A percentile compares a stretch with the other conserved stretches of the same genome.
These are phyloP conservation scores for Penicillium dipodomyicola DNA, from an alignment of 495 filamentous ascomycete species.

Conservation along the genomic window DNA sequence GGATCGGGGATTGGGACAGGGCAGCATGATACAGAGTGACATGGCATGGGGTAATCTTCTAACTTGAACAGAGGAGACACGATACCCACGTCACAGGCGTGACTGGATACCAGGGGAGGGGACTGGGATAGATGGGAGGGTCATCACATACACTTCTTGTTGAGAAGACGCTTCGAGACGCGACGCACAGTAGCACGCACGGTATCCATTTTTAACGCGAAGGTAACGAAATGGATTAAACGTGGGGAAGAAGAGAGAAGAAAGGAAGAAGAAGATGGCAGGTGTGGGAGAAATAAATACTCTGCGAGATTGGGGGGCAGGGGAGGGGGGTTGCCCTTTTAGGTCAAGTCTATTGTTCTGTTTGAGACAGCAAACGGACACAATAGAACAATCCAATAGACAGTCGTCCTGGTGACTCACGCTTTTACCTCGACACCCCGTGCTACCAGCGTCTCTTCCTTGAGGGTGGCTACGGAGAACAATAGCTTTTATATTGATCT, in stretches of 20 bases:
- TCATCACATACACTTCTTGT: slow-evolving; percentile 4
- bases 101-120: neutral
- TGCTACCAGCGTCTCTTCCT: neutral
- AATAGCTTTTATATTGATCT: neutral
- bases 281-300: neutral
- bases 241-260: slow-evolving; percentile 3
- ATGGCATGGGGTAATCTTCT: neutral
- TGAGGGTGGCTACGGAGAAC: neutral
- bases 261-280: slow-evolving; percentile 1
- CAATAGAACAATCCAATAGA: neutral
- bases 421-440: neutral
- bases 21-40: neutral
- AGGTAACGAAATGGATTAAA: neutral
- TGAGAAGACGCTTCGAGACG: slow-evolving; percentile 3
- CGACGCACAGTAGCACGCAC: neutral
- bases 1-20: too few relatives aligned
- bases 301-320: neutral
- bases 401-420: neutral
- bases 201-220: neutral
- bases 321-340: neutral
- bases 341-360: neutral
- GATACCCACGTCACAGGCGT: neutral
- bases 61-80: neutral
- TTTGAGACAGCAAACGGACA: neutral
- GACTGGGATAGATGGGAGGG: neutral